A percentile compares a stretch with the other conserved stretches of the same genome.
Evolutionary conservation across 805 yeast genomes (phyloP).

Genomic region (Candida golubevii): DNA sequence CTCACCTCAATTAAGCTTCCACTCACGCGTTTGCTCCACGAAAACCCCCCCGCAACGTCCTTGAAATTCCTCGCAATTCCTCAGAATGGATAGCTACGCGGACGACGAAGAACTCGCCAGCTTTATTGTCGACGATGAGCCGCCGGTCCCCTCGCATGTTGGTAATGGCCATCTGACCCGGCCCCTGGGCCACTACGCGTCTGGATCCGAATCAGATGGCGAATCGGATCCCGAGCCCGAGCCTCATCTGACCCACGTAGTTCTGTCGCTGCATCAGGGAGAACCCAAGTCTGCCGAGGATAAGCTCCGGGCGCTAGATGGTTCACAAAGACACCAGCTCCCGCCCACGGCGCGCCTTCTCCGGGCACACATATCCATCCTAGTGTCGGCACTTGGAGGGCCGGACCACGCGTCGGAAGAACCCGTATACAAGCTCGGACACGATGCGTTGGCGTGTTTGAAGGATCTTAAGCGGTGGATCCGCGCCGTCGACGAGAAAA

Average conservation of each 20-base stretch:
- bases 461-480: slow-evolving; percentile 89
- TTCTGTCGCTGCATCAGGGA: not conserved
- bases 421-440: slow-evolving; percentile 73
- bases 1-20: too few relatives aligned
- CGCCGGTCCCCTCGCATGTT: not conserved
- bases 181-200: too few relatives aligned
- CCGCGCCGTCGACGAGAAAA: slow-evolving; percentile 71
- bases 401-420: slow-evolving; percentile 59
- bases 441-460: slow-evolving; percentile 81
- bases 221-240: too few relatives aligned
- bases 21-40: too few relatives aligned
- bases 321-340: slow-evolving; percentile 4
- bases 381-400: slow-evolving; percentile 91
- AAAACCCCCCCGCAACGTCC: too few relatives aligned
- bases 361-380: slow-evolving; percentile 70
- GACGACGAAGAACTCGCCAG: slow-evolving; percentile 30
- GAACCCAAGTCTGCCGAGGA: not conserved
- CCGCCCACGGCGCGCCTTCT: slow-evolving; percentile 39
- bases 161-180: too few relatives aligned
- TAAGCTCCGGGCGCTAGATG: not conserved
- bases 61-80: too few relatives aligned
- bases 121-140: slow-evolving; percentile 32
- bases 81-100: slow-evolving; percentile 2
- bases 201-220: too few relatives aligned
- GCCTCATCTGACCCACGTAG: not conserved